A percentile compares a stretch with the other conserved stretches of the same genome.
Evolutionary conservation across 2,329 filamentous ascomycete genomes (phyloP).

Genomic region (Nemania sp.): DNA sequence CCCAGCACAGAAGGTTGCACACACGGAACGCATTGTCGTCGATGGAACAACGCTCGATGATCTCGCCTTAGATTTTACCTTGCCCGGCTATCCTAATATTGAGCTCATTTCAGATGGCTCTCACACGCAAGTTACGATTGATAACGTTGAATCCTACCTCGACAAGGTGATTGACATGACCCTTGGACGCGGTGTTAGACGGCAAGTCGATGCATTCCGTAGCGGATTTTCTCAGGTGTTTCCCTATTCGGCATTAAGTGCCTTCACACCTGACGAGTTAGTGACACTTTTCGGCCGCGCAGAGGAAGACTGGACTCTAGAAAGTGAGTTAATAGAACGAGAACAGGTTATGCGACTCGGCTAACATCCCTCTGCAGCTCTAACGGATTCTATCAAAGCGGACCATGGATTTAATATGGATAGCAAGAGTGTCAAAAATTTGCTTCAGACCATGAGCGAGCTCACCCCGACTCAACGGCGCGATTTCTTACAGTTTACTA

Average conservation of each 20-base stretch:
- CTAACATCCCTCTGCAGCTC: constrained; percentile 65
- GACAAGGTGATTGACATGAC: constrained; percentile 93
- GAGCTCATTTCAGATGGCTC: constrained; percentile 82
- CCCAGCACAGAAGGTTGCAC: constrained; percentile 75
- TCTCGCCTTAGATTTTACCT: constrained; percentile 90
- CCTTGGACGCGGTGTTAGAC: constrained; percentile 85
- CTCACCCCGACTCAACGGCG: constrained; percentile 79
- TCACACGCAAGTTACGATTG: constrained; percentile 81
- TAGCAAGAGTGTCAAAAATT: constrained; percentile 92
- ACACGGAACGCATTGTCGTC: constrained; percentile 76
- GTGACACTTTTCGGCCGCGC: constrained; percentile 93
- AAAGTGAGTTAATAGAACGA: constrained; percentile 74
- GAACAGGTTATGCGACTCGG: constrained; percentile 37
- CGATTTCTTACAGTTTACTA: constrained; percentile 97
- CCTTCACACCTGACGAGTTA: constrained; percentile 94
- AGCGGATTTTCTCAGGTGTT: constrained; percentile 95
- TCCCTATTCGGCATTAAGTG: constrained; percentile 89
- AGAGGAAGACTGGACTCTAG: constrained; percentile 96
- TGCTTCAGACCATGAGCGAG: constrained; percentile 95
- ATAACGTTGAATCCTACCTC: constrained; percentile 91
- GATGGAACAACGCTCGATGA: constrained; percentile 86
- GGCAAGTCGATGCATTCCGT: constrained; percentile 91
- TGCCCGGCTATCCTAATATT: constrained; percentile 90
- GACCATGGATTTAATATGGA: constrained; percentile 99
- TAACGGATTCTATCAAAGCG: constrained; percentile 98